Evolutionary conservation across 441 rosid genomes (phyloP).

Genomic region (Gossypium gossypioides): DNA sequence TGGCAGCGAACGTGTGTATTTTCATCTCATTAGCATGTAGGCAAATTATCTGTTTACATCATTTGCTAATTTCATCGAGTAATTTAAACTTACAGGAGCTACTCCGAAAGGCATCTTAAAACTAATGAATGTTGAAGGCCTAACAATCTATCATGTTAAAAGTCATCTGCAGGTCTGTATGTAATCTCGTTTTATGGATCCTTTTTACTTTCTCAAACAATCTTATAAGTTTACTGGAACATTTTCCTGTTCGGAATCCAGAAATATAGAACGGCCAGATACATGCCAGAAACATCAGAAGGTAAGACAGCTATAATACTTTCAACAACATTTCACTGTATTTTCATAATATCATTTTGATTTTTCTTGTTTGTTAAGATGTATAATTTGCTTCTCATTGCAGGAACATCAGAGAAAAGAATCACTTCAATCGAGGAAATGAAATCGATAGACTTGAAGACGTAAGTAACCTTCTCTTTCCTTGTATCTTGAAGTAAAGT

Average conservation of each 20-base stretch:
- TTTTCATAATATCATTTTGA: not conserved
- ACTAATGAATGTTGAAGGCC: conserved; percentile 60
- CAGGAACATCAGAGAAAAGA: conserved; percentile 53
- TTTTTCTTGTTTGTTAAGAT: not conserved
- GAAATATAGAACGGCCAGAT: conserved; percentile 87
- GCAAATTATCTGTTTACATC: not conserved
- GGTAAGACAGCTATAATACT: conserved; percentile 23
- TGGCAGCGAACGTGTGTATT: conserved; percentile 69
- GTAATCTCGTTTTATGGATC: conserved; percentile 3
- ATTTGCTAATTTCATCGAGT: conserved; percentile 15
- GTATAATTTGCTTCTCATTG: conserved; percentile 16
- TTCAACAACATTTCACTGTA: not conserved
- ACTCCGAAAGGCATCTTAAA: conserved; percentile 80
- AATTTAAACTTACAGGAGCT: conserved; percentile 51
- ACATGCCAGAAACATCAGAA: conserved; percentile 65
- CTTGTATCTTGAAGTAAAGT: not conserved
- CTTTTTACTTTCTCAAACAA: not conserved
- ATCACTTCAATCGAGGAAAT: conserved; percentile 40
- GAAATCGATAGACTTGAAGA: conserved; percentile 62
- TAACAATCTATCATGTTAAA: conserved; percentile 90
- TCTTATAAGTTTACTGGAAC: conserved; percentile 6
- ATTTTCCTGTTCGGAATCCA: conserved; percentile 22
- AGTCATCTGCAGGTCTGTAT: conserved; percentile 77
- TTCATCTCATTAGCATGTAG: not conserved
- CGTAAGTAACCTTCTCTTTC: conserved; percentile 37